phyloP scores from a whole-genome alignment of 306 rosid species.

The Malus sieversii region DNA sequence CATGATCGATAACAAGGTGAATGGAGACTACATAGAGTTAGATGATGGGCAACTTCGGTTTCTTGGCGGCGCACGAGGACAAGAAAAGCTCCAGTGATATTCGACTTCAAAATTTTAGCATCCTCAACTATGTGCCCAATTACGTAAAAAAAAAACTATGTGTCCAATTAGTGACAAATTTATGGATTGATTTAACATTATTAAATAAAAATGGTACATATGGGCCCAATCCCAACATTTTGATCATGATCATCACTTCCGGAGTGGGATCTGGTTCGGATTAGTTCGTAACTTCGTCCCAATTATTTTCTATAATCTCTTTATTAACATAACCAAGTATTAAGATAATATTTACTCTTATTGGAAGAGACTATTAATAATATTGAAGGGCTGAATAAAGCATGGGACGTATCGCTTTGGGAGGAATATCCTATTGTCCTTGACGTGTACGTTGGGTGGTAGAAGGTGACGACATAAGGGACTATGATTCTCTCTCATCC shows the following conservation, averaged over 20 bases:
- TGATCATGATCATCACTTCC: background rate
- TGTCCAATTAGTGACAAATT: too few relatives aligned
- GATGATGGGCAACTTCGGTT: too few relatives aligned
- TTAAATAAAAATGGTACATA: background rate
- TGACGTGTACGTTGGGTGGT: constrained; percentile 64
- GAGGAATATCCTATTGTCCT: constrained; percentile 41
- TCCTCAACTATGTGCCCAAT: too few relatives aligned
- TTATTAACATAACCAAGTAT: constrained; percentile 2
- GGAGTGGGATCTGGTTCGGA: constrained; percentile 70
- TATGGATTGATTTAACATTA: background rate
- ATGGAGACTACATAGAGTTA: too few relatives aligned
- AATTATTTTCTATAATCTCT: constrained; percentile 11
- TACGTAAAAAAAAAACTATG: too few relatives aligned
- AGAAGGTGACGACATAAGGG: constrained; percentile 25
- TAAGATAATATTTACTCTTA: constrained; percentile 36
- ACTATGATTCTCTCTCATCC: too few relatives aligned
- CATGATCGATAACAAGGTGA: too few relatives aligned
- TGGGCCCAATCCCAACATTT: background rate
- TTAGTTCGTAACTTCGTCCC: constrained; percentile 20
- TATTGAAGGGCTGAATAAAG: background rate
- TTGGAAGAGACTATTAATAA: constrained; percentile 19
- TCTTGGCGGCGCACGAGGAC: too few relatives aligned
- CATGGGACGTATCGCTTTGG: constrained; percentile 6
- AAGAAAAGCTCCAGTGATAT: too few relatives aligned
- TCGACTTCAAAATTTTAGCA: too few relatives aligned